Evolutionary conservation across 805 yeast species (phyloP).

Genomic region (Lachancea cidri): DNA sequence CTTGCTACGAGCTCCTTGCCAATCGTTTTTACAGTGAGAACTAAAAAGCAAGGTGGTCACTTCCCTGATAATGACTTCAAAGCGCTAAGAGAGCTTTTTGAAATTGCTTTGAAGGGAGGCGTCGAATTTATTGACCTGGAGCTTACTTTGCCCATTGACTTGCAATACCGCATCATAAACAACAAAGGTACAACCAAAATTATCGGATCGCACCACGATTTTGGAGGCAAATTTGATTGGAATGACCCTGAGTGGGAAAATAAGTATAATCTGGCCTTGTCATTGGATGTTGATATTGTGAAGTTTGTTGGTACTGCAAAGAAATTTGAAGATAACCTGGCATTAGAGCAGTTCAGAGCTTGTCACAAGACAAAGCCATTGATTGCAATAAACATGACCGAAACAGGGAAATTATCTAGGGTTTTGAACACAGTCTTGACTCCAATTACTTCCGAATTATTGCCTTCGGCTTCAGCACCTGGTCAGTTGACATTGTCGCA

Average conservation of each 20-base stretch:
- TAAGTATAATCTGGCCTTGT: constrained; percentile 60
- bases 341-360: constrained; percentile 63
- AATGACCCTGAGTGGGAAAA: constrained; percentile 65
- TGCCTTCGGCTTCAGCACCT: constrained; percentile 72
- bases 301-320: constrained; percentile 81
- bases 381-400: constrained; percentile 80
- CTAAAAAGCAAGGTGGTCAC: constrained; percentile 74
- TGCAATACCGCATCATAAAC: constrained; percentile 48
- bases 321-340: constrained; percentile 59
- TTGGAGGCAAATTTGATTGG: constrained; percentile 61
- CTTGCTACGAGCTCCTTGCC: constrained; percentile 59
- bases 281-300: constrained; percentile 63
- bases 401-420: constrained; percentile 69
- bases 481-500: constrained; percentile 68
- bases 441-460: constrained; percentile 71
- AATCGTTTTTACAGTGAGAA: constrained; percentile 74
- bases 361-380: constrained; percentile 53
- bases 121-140: constrained; percentile 80
- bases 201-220: constrained; percentile 82
- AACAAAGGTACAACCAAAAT: constrained; percentile 59
- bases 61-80: constrained; percentile 57
- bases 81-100: constrained; percentile 45
- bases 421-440: constrained; percentile 72
- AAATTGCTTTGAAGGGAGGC: constrained; percentile 68
- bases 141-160: constrained; percentile 55